Conservation (phyloP, 1,284 basidiomycete species). For the Sparassis latifolia region DNA sequence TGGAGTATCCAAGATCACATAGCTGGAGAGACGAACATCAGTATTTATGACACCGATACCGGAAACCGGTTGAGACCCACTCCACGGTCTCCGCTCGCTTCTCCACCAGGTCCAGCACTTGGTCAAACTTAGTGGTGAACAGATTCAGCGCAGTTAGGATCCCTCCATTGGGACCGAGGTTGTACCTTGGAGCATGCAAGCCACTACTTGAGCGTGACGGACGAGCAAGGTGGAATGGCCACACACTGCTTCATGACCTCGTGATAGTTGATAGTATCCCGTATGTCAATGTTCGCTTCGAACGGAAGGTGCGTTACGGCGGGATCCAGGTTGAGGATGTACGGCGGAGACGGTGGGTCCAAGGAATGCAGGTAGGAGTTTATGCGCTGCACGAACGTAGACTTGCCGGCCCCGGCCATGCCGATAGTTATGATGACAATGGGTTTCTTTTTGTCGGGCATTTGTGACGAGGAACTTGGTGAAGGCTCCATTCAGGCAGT, state of each 20-base stretch:
- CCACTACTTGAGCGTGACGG: conserved; percentile 6
- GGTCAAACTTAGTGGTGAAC: conserved; percentile 99
- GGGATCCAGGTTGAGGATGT: conserved; percentile 97
- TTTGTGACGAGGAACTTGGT: conserved; percentile 4
- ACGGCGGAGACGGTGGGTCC: conserved; percentile 68
- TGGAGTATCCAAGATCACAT: conserved; percentile 94
- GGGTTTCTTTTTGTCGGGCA: conserved; percentile 46
- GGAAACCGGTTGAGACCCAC: conserved; percentile 40
- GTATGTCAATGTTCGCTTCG: conserved; percentile 95
- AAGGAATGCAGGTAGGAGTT: conserved; percentile 79
- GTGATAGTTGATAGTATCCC: conserved; percentile 96
- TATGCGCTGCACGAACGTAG: conserved; percentile 92
- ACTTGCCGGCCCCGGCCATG: conserved; percentile 95
- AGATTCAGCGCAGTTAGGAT: conserved; percentile 96
- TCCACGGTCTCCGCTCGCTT: conserved; percentile 85
- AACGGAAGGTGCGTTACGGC: conserved; percentile 90
- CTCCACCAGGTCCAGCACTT: conserved; percentile 90
- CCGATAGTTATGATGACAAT: conserved; percentile 85
- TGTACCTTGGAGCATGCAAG: conserved; percentile 63
- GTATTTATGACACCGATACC: background rate
- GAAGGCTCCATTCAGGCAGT: background rate
- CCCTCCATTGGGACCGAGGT: conserved; percentile 96
- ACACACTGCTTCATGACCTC: conserved; percentile 99
- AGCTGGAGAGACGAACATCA: conserved; percentile 38
- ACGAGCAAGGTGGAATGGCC: conserved; percentile 13